Conservation (phyloP, 1,139 yeast genomes). For the Candida sp. region DNA sequence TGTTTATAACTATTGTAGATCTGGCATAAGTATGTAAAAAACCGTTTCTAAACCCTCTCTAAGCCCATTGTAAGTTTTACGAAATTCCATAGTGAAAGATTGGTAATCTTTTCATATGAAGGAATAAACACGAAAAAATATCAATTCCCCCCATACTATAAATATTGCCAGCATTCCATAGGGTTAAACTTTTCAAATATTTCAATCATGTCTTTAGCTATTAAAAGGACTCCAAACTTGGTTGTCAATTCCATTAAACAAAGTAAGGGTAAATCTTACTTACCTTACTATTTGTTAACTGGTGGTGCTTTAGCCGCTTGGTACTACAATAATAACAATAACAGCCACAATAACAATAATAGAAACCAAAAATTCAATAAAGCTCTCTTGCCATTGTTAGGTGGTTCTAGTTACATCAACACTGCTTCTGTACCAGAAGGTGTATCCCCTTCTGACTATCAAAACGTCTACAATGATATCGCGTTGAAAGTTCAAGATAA, state of each 20-base stretch:
- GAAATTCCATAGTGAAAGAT: too few species aligned
- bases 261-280: slow-evolving; percentile 4
- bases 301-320: slow-evolving; percentile 22
- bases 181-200: not conserved
- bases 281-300: slow-evolving; percentile 14
- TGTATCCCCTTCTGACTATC: slow-evolving; percentile 55
- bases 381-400: slow-evolving; percentile 12
- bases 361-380: slow-evolving; percentile 7
- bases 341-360: slow-evolving; percentile 8
- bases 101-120: too few species aligned
- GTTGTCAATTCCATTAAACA: slow-evolving; percentile 5
- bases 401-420: slow-evolving; percentile 18
- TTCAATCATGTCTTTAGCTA: slow-evolving; percentile 10
- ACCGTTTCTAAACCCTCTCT: too few species aligned
- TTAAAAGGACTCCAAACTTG: slow-evolving; percentile 7
- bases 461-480: slow-evolving; percentile 76
- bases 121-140: too few species aligned
- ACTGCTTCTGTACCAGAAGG: slow-evolving; percentile 21
- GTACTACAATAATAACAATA: slow-evolving; percentile 10
- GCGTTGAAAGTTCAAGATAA: slow-evolving; percentile 70
- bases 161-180: not conserved
- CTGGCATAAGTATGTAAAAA: too few species aligned
- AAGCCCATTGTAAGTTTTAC: too few species aligned
- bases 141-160: too few species aligned
- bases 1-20: too few species aligned